Conservation (phyloP, 208 protist species). For the Trypanosoma theileri region DNA sequence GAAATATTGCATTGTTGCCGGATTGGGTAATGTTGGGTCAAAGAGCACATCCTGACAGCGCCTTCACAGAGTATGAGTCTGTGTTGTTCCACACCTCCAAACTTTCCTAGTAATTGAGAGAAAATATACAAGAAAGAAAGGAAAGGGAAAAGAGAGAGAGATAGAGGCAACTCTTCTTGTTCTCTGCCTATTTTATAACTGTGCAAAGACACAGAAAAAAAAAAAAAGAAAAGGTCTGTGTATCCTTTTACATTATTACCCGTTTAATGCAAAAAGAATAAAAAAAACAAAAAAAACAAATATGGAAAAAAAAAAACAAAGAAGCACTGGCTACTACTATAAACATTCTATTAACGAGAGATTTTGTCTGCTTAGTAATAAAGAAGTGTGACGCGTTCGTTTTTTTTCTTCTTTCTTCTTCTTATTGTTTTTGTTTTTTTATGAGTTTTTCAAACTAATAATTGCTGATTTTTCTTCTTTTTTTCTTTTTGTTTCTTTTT, state of each 20-base stretch:
- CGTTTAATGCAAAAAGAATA: not conserved
- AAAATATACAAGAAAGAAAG: slow-evolving; percentile 4
- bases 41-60: slow-evolving; percentile 35
- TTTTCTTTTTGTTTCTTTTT: not conserved
- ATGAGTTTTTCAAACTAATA: not conserved
- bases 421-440: no score
- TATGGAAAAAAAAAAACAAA: slow-evolving; percentile 3
- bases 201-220: not conserved
- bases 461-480: not conserved
- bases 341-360: no score
- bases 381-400: no score
- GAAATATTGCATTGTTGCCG: slow-evolving; percentile 13
- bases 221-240: not conserved
- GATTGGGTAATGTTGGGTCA: slow-evolving; percentile 50
- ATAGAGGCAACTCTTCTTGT: no score
- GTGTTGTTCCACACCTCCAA: slow-evolving; percentile 31
- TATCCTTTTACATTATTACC: no score
- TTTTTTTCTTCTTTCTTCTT: no score
- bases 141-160: not conserved
- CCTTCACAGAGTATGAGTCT: slow-evolving; percentile 61
- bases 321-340: no score
- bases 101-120: not conserved
- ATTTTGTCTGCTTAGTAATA: no score
- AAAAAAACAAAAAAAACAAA: slow-evolving; percentile 10
- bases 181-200: no score